Percentiles rank a stretch among this genome's conserved stretches.
phyloP scores from a whole-genome alignment of 1,284 basidiomycete genomes.

The Rugosomyces carneus region DNA sequence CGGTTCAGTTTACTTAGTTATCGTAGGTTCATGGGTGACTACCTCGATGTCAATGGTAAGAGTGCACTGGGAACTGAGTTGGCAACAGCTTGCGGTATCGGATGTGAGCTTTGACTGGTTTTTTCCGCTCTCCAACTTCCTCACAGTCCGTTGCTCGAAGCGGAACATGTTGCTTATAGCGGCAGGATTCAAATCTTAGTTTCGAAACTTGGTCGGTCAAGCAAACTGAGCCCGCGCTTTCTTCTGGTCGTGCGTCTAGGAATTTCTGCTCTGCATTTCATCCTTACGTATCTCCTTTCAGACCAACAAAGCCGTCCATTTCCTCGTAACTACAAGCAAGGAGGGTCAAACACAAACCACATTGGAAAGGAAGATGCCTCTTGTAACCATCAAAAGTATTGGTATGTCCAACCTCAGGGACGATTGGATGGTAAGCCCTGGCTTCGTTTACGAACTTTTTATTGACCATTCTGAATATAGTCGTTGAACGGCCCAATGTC shows the following conservation, averaged over 20 bases:
- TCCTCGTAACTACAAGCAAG: conserved; percentile 68
- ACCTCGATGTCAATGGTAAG: conserved; percentile 85
- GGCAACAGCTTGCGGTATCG: conserved; percentile 68
- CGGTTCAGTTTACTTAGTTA: conserved; percentile 92
- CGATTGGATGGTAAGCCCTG: conserved; percentile 80
- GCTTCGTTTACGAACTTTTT: background rate
- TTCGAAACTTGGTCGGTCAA: conserved; percentile 84
- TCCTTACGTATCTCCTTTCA: conserved; percentile 25
- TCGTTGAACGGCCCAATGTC: conserved; percentile 60
- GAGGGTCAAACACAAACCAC: conserved; percentile 56
- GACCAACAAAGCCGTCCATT: conserved; percentile 89
- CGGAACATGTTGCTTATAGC: conserved; percentile 83
- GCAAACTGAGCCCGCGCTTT: conserved; percentile 89
- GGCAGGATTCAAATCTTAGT: conserved; percentile 82
- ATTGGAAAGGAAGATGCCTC: conserved; percentile 85
- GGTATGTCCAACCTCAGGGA: conserved; percentile 87
- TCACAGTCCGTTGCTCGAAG: conserved; percentile 24
- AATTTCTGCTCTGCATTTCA: background rate
- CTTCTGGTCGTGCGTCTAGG: conserved; percentile 69
- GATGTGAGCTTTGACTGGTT: conserved; percentile 44
- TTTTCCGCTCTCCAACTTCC: conserved; percentile 3
- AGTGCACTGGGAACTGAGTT: conserved; percentile 81
- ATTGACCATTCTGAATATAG: conserved; percentile 15
- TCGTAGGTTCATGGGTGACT: conserved; percentile 95
- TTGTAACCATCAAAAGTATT: conserved; percentile 83